Evolutionary conservation across 108 stramenopile species (phyloP), one percentile per base, ranked within the genome.

Genomic region (Skeletonema potamos): DNA sequence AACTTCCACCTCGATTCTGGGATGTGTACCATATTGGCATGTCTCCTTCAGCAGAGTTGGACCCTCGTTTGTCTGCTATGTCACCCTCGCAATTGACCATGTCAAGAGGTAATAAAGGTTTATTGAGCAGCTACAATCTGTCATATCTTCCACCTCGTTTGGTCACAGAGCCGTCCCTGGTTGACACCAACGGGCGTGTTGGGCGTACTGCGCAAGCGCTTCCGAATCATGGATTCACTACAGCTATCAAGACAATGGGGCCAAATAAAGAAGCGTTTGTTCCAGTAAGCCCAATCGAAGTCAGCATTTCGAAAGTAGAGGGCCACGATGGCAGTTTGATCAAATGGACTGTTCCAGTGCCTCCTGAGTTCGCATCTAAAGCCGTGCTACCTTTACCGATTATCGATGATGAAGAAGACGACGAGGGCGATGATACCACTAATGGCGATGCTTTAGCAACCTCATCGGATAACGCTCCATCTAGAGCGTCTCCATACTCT

Each of bases 1-100:
- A 93, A 56, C 51, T 91, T 18, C 7, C 62, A 17, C 93, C 93
- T 26, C 80, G 89, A 12, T 94, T 94, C 68, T 94, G 93, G 93
- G 93, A 94, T 76, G 36, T 78, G 8, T 94, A 94, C 65, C 93
- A 94, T 70, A 85, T 92, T 62, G 91, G 89, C 22, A 94, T 94
- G 93, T 87, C 89, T 37, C 93, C 93, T 9, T 85, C 87, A 17
- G 82, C 89, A 27, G 91, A 94, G 66, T 22, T 83, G 28, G 57
- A 69, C 33, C 89, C 82, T 20, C 62, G 79, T 5, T 57, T 80
- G 22, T 22, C 36, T 3, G 26, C 72, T 51, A 18, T 51, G 20
- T 51, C 48, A 7, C 8, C 20, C 22, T 51, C 48, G 9, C 48
- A 51, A 6, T 51, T 51, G 8, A 51, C 9, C 22, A 22, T 20